These are phyloP conservation scores for Pestalotiopsis sp. DNA, from an alignment of 2,329 filamentous ascomycete genomes.

Conservation along the genomic window DNA sequence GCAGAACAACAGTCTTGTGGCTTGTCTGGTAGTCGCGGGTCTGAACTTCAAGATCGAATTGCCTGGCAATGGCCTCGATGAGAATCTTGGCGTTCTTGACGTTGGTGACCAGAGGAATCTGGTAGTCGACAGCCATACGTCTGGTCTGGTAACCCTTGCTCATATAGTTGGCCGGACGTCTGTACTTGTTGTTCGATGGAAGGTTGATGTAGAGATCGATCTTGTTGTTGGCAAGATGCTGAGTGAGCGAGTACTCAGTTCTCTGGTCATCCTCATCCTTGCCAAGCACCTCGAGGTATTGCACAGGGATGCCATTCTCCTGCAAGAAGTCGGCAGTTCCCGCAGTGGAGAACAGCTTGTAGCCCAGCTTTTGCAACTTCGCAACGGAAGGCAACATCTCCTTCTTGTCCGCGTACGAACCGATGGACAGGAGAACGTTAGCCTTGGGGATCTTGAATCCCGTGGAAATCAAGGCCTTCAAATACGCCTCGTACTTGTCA, in stretches of 20 bases:
- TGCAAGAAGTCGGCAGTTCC: slow-evolving; percentile 96
- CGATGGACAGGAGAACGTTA: slow-evolving; percentile 94
- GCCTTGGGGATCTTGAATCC: slow-evolving; percentile 96
- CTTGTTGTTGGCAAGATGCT: slow-evolving; percentile 95
- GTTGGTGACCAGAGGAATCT: slow-evolving; percentile 95
- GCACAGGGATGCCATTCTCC: slow-evolving; percentile 87
- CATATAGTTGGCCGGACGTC: slow-evolving; percentile 97
- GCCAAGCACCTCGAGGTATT: slow-evolving; percentile 87
- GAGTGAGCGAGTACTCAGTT: slow-evolving; percentile 94
- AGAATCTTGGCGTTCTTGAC: slow-evolving; percentile 99
- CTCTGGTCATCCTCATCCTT: slow-evolving; percentile 82
- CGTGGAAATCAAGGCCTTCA: slow-evolving; percentile 93
- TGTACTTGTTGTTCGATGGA: slow-evolving; percentile 97
- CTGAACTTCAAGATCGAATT: slow-evolving; percentile 82
- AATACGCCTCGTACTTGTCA: slow-evolving; percentile 96
- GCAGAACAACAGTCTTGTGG: slow-evolving; percentile 73
- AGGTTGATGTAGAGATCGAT: slow-evolving; percentile 99
- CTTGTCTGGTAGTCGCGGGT: slow-evolving; percentile 92
- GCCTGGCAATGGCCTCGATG: slow-evolving; percentile 88
- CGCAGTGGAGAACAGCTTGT: slow-evolving; percentile 93
- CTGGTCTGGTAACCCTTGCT: slow-evolving; percentile 95
- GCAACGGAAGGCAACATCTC: slow-evolving; percentile 93
- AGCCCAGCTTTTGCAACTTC: slow-evolving; percentile 88
- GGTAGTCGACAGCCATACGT: slow-evolving; percentile 96
- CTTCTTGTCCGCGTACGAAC: slow-evolving; percentile 96